Base-by-base conservation (phyloP, 1,284 basidiomycete genomes). In the Cutaneotrichosporon sp. region DNA sequence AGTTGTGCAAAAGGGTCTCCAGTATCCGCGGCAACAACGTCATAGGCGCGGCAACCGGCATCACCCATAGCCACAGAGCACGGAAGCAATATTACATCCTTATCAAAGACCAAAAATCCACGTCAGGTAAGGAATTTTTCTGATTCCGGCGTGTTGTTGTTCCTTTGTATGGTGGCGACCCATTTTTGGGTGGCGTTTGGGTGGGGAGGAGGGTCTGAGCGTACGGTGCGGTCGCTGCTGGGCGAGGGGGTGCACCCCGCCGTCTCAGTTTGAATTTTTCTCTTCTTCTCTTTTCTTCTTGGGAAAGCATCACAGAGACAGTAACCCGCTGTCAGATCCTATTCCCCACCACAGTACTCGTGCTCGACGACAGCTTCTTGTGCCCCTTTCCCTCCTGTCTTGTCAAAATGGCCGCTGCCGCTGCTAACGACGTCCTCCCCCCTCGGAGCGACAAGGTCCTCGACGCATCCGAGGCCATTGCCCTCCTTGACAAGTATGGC, bases 401-500 rank as follows among this genome's bases (percentile, higher is more conserved):
- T 14, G 10, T 14, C 50, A 52, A 34, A 49, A 60, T 60, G 59
- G 35, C 51, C 22, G 12, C n/a, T 30, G 20, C 22, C n/a, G 47
- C 41, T 42, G 54, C 57, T 53, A 56, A 55, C 58, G 54, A 48
- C 38, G 46, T 36, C 53, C 38, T 36, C 26, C 64, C 62, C 35
- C 30, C 65, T 43, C 55, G 62, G 50, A 12, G 56, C 38, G 46
- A 47, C n/a, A 51, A 54, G 49, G 39, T 45, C 43, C 65, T 74
- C 55, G 44, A 51, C 22, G 49, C 70, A 34, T 54, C 62, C 39
- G 64, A 72, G 42, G 91, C 91, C 46, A 66, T 93, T 51, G 81
- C 83, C 46, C 81, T 84, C 68, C 85, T 97, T 68, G 78, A 81
- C 61, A 77, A 81, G 14, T 98, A 98, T 76, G 45, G 76, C 40